A percentile compares a stretch with the other conserved stretches of the same genome.
These are phyloP conservation scores for Gypsophila paniculata DNA, from an alignment of 179 eudicot genomes.

Conservation along the genomic window DNA sequence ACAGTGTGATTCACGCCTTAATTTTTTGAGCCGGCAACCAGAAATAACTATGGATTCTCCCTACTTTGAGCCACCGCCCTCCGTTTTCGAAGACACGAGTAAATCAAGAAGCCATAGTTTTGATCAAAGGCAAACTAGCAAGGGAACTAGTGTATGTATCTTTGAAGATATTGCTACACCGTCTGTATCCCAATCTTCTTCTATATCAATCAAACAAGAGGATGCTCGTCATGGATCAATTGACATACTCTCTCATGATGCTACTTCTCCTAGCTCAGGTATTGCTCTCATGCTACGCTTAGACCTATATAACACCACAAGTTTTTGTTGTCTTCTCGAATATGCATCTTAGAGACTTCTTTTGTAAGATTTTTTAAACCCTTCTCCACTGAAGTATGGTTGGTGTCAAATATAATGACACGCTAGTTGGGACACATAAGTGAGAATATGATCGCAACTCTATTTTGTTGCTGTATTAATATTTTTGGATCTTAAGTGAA, in stretches of 20 bases:
- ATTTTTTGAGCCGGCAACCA: conserved; percentile 42
- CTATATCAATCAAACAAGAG: conserved; percentile 32
- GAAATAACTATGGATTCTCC: conserved; percentile 37
- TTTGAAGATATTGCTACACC: conserved; percentile 36
- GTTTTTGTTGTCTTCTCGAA: not conserved
- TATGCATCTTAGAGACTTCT: not conserved
- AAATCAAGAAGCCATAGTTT: conserved; percentile 22
- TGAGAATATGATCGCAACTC: no score
- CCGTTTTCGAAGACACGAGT: conserved; percentile 20
- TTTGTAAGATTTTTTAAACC: no score
- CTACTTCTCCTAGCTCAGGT: conserved; percentile 49
- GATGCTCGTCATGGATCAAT: conserved; percentile 26
- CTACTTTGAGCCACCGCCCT: conserved; percentile 34
- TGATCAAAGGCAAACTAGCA: conserved; percentile 29
- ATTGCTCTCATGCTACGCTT: conserved; percentile 1
- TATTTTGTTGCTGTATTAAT: not conserved
- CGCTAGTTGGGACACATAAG: no score
- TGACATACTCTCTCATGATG: conserved; percentile 34
- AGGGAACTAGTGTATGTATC: conserved; percentile 24
- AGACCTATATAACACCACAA: not conserved
- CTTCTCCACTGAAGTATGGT: not conserved
- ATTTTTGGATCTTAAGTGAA: not conserved
- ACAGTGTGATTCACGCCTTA: conserved; percentile 46
- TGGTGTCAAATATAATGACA: not conserved
- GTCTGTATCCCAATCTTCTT: conserved; percentile 32